Evolutionary conservation across 805 yeast genomes (phyloP).

Genomic region (Jamesozyma hellenica): DNA sequence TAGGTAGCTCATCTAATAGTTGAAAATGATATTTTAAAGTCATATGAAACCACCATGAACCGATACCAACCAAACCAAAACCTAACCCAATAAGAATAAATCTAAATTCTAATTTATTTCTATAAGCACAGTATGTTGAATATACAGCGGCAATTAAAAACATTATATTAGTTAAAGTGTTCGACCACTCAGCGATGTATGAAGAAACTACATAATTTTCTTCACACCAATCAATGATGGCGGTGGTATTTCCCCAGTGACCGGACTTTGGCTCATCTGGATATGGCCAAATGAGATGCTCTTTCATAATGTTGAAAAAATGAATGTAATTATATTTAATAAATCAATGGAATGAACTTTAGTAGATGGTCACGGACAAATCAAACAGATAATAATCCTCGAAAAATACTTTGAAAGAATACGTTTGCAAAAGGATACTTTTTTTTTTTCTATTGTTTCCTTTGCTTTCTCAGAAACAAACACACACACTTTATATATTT

Average conservation of each 20-base stretch:
- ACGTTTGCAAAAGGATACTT: no score
- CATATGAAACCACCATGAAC: constrained; percentile 95
- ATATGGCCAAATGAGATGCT: constrained; percentile 32
- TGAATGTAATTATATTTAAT: no score
- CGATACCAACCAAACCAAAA: constrained; percentile 82
- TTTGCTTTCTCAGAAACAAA: no score
- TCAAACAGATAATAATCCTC: no score
- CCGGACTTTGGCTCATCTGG: constrained; percentile 49
- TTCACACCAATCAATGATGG: constrained; percentile 99
- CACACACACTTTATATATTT: no score
- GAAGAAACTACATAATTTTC: constrained; percentile 84
- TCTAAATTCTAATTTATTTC: constrained; percentile 55
- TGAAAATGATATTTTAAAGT: constrained; percentile 84
- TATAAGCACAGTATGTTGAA: constrained; percentile 51
- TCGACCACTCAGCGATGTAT: constrained; percentile 83
- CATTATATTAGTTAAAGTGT: constrained; percentile 66
- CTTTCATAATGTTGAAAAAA: not conserved
- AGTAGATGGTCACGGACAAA: no score
- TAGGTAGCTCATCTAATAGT: constrained; percentile 88
- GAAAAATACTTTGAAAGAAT: no score
- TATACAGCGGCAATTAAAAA: constrained; percentile 50
- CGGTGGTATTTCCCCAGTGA: constrained; percentile 75
- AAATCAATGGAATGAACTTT: no score
- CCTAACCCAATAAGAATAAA: constrained; percentile 68
- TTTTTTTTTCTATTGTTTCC: no score